Evolutionary conservation across 2,329 filamentous ascomycete genomes (phyloP), one percentile per base, ranked within the genome.

Genomic region (Triangularia verruculosa): DNA sequence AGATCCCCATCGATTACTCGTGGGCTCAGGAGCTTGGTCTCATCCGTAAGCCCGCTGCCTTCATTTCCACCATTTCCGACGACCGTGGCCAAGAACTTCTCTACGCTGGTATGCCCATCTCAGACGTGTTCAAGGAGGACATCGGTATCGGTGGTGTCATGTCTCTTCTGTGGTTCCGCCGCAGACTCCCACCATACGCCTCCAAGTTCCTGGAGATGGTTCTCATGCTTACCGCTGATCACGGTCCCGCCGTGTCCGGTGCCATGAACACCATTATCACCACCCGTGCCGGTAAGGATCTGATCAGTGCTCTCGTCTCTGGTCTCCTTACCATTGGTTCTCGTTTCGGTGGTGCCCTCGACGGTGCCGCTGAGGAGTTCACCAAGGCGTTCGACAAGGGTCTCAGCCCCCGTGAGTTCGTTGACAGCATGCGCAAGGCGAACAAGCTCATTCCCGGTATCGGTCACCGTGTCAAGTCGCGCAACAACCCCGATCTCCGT

Each of bases 221-320:
- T 70, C 94, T 99, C 79, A 99, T 99, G 95, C 88, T 99, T 76
- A 99, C 95, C 76, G 95, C 95, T 73, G 95, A 99, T 77, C 95
- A 99, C 88, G 95, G 95, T 81, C 95, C 95, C 61, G 95, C 95
- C 73, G 95, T 99, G 73, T 99, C 95, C 73, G 95, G 95, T 86
- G 95, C 95, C 79, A 99, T 99, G 95, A 99, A 99, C 89, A 99
- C 95, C 78, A 99, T 99, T 79, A 98, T 99, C 78, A 99, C 95
- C 68, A 99, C 95, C 65, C 92, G 95, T 91, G 95, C 95, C 68
- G 95, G 95, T 79, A 99, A 99, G 86, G 95, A 99, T 78, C 83
- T 99, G 72, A 98, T 99, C 83, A 93, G 89, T 74, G 91, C 95
- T 56, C 86, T 99, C 68, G 95, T 99, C 63, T 91, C 91, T 73